Evolutionary conservation across 1,139 yeast species (phyloP).

Genomic region (Magnusiomyces sp.): DNA sequence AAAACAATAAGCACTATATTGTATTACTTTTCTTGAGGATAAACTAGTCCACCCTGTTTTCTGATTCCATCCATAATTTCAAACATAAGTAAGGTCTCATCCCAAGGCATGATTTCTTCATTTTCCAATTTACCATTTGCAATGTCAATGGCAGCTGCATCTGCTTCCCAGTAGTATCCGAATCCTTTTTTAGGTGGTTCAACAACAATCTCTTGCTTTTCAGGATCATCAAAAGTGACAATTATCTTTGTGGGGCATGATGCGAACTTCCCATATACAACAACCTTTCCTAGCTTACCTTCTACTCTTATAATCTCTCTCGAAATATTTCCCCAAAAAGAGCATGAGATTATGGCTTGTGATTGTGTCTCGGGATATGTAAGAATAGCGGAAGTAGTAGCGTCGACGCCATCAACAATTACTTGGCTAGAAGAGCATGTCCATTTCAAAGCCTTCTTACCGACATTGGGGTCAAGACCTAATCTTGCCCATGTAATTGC

Average conservation of each 20-base stretch:
- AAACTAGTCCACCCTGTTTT: conserved; percentile 36
- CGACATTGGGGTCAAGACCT: conserved; percentile 27
- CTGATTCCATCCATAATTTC: conserved; percentile 40
- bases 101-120: conserved; percentile 34
- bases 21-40: conserved; percentile 32
- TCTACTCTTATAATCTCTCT: conserved; percentile 24
- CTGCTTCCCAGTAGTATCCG: conserved; percentile 48
- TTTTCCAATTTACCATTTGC: conserved; percentile 37
- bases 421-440: conserved; percentile 18
- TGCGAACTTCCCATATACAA: conserved; percentile 24
- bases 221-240: conserved; percentile 11
- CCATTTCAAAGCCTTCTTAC: conserved; percentile 21
- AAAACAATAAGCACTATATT: too few relatives aligned
- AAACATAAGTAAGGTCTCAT: conserved; percentile 40
- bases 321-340: conserved; percentile 22
- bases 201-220: conserved; percentile 15
- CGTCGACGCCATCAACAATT: conserved; percentile 28
- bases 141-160: conserved; percentile 30
- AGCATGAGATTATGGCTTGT: conserved; percentile 27
- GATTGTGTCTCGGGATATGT: conserved; percentile 25
- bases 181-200: conserved; percentile 24
- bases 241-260: conserved; percentile 26
- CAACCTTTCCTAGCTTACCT: conserved; percentile 30
- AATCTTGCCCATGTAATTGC: conserved; percentile 40
- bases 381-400: conserved; percentile 24